phyloP scores from a whole-genome alignment of 345 rosid species.

The Gynandropsis gynandra region DNA sequence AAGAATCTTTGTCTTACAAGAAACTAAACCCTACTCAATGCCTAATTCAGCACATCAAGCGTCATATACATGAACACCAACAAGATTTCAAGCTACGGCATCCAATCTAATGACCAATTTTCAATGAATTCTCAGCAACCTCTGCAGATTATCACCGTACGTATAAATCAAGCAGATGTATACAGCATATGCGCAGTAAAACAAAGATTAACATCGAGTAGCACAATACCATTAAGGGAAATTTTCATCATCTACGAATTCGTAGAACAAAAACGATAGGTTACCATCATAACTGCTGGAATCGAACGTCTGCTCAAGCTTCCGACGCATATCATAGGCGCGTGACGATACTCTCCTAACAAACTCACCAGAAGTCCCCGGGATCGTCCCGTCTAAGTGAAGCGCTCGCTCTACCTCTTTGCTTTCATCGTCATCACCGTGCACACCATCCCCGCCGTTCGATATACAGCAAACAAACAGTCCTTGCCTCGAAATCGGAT shows the following conservation, averaged over 20 bases:
- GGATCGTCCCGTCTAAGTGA: constrained; percentile 87
- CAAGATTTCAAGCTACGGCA: background rate
- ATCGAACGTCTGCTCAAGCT: constrained; percentile 73
- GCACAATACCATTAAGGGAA: background rate
- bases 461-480: constrained; percentile 33
- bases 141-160: background rate
- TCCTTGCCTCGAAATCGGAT: constrained; percentile 26
- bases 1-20: no score
- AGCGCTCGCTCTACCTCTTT: constrained; percentile 84
- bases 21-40: no score
- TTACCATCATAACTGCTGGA: constrained; percentile 88
- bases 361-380: constrained; percentile 74
- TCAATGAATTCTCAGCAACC: background rate
- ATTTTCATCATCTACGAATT: no score
- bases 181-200: background rate
- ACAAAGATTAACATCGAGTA: background rate
- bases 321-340: constrained; percentile 92
- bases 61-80: no score
- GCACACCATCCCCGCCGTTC: constrained; percentile 24
- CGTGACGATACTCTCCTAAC: constrained; percentile 85
- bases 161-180: background rate
- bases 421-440: constrained; percentile 30
- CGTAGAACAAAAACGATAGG: background rate
- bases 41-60: no score
- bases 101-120: background rate